Base-by-base conservation (phyloP, 2,329 filamentous ascomycete species). In the Pseudogymnoascus sp. region DNA sequence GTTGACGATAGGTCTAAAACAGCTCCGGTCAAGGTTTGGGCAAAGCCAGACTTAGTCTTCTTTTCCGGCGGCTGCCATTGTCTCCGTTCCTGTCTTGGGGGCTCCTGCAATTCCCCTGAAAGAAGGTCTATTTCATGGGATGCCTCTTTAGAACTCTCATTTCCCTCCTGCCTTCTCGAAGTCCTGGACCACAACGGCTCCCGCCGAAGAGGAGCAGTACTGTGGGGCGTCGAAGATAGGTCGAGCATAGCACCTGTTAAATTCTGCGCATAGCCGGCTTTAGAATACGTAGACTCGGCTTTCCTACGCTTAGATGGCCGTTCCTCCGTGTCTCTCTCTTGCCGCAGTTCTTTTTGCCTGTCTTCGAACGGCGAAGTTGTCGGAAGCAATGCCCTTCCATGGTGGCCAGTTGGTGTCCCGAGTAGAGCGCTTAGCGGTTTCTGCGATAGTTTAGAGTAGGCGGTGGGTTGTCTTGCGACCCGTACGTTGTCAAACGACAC, bases 301-400 rank as follows among this genome's bases (percentile, higher is more conserved):
- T 67, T 68, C 38, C 63, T 60, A 5, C 66, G 66, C 5, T 65
- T 60, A n/a, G 64, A 64, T 37, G 69, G 67, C 16, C 64, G 71
- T 66, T 28, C 66, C 63, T 69, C 56, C 28, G 67, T 63, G 67
- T 72, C 63, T 78, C 70, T 33, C 21, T 25, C 31, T 16, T 40
- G 62, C 14, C 23, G 35, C 11, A 12, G 47, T 14, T 21, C 31
- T 6, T 69, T 59, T 70, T 80, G 77, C 38, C 81, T 76, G 62
- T 83, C 76, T 66, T 91, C 88, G 65, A 84, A 91, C 0, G 89
- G 88, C 0, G 88, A 90, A 61, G 81, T 80, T 6, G 71, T 74
- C 0, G 84, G 80, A 3, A 87, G 70, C 2, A 78, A 67, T 2
- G 87, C 82, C 69, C 86, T 86, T 0, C 85, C 85, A 69, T 85